Percentiles rank a stretch among this genome's conserved stretches.
phyloP scores from a whole-genome alignment of 768 basidiomycete species.

The Auricularia sp. region DNA sequence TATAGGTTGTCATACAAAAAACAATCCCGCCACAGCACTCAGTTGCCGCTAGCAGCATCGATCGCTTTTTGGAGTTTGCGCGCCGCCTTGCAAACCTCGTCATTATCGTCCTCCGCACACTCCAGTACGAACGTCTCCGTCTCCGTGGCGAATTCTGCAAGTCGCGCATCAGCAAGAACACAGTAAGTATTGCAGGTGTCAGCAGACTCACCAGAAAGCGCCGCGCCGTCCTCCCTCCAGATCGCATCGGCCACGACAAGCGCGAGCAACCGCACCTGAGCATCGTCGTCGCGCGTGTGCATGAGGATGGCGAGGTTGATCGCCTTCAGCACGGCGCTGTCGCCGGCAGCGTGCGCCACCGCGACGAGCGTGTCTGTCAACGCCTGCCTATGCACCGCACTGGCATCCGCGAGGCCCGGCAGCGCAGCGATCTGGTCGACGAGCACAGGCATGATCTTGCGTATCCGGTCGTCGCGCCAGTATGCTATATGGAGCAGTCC shows the following conservation, averaged over 20 bases:
- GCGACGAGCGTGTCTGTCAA: constrained; percentile 44
- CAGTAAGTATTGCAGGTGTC: not conserved
- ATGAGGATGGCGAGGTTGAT: constrained; percentile 79
- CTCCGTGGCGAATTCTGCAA: constrained; percentile 63
- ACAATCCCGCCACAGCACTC: not conserved
- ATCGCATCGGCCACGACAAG: constrained; percentile 56
- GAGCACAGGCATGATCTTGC: constrained; percentile 47
- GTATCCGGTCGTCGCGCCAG: constrained; percentile 80
- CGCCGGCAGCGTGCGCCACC: constrained; percentile 45
- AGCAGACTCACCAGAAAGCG: constrained; percentile 50
- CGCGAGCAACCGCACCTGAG: constrained; percentile 56
- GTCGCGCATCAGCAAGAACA: not conserved
- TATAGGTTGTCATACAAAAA: too few species aligned
- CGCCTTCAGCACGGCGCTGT: constrained; percentile 54
- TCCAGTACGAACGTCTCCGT: constrained; percentile 81
- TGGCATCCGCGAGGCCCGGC: not conserved
- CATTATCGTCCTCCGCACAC: constrained; percentile 81
- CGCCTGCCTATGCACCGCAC: constrained; percentile 6
- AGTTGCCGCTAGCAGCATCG: not conserved
- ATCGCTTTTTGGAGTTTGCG: constrained; percentile 12
- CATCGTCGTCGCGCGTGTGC: constrained; percentile 80
- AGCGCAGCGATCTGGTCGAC: constrained; percentile 51
- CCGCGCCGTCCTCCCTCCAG: constrained; percentile 69
- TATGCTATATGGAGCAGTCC: constrained; percentile 40
- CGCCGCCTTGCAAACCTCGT: constrained; percentile 62